Evolutionary conservation across 83 land plant genomes (phyloP).

Genomic region (Picea mariana): DNA sequence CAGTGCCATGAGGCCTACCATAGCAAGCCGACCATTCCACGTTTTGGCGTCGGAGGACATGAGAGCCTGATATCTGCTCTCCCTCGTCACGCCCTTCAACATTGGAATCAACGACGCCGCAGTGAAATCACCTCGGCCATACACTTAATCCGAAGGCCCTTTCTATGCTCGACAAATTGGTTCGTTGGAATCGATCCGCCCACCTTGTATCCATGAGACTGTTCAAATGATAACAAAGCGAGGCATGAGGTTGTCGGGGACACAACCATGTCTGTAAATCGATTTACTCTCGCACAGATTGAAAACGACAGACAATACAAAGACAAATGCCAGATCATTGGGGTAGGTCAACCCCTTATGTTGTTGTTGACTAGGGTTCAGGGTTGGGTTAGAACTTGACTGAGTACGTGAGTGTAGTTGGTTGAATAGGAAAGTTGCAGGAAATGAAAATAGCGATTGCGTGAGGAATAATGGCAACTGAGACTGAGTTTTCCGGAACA

Average conservation of each 20-base stretch:
- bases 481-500: neutral
- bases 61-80: constrained; percentile 52
- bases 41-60: constrained; percentile 39
- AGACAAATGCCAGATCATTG: neutral
- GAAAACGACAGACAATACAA: neutral
- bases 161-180: too few species aligned
- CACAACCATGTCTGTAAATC: neutral
- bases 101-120: constrained; percentile 71
- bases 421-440: too few species aligned
- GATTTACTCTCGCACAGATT: neutral
- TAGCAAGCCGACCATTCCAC: too few species aligned
- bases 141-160: neutral
- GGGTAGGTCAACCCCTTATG: too few species aligned
- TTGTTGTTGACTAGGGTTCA: neutral
- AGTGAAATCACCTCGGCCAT: constrained; percentile 14
- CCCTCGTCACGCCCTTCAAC: constrained; percentile 58
- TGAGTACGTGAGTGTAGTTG: neutral
- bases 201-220: neutral
- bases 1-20: too few species aligned
- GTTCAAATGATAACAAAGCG: neutral
- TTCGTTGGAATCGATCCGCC: neutral
- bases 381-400: neutral
- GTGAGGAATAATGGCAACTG: neutral
- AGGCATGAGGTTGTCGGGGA: neutral
- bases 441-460: too few species aligned